A percentile compares a stretch with the other conserved stretches of the same genome.
Evolutionary conservation across 106 monocot species (phyloP).

Genomic region (Chionographis japonica): DNA sequence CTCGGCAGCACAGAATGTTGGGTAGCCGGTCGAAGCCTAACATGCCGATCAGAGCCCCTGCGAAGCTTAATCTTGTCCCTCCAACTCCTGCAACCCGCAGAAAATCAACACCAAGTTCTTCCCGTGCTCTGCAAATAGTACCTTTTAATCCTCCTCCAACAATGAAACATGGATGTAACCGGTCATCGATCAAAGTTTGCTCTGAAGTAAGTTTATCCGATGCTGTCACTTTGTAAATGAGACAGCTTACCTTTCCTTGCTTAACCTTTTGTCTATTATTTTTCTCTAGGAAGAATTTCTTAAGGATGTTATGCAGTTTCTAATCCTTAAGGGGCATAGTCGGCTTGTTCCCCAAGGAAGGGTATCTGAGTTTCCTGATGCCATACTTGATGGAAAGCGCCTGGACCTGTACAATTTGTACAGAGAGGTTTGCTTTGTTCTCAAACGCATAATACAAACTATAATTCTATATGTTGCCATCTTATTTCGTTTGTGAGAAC

Average conservation of each 20-base stretch:
- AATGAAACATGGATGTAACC: conserved; percentile 65
- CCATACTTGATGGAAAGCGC: conserved; percentile 67
- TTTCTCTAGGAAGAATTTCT: conserved; percentile 63
- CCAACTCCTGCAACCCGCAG: conserved; percentile 29
- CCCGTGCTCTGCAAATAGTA: conserved; percentile 51
- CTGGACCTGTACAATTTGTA: conserved; percentile 70
- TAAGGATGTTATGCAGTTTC: conserved; percentile 68
- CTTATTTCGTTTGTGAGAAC: background rate
- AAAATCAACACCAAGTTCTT: conserved; percentile 41
- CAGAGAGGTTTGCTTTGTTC: conserved; percentile 48
- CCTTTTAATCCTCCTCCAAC: conserved; percentile 59
- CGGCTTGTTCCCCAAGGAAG: conserved; percentile 67
- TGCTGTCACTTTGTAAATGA: background rate
- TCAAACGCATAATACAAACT: background rate
- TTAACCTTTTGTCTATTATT: conserved; percentile 2
- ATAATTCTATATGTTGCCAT: background rate
- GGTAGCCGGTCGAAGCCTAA: conserved; percentile 32
- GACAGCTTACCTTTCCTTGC: background rate
- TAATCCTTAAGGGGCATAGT: conserved; percentile 52
- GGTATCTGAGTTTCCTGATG: conserved; percentile 70
- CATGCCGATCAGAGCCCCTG: conserved; percentile 6
- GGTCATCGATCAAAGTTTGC: conserved; percentile 53
- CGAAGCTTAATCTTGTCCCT: conserved; percentile 28
- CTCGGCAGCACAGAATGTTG: conserved; percentile 32
- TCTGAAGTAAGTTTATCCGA: conserved; percentile 41